A percentile compares a stretch with the other conserved stretches of the same genome.
phyloP scores from a whole-genome alignment of 495 filamentous ascomycete genomes.

The Lophiostoma macrostomum region DNA sequence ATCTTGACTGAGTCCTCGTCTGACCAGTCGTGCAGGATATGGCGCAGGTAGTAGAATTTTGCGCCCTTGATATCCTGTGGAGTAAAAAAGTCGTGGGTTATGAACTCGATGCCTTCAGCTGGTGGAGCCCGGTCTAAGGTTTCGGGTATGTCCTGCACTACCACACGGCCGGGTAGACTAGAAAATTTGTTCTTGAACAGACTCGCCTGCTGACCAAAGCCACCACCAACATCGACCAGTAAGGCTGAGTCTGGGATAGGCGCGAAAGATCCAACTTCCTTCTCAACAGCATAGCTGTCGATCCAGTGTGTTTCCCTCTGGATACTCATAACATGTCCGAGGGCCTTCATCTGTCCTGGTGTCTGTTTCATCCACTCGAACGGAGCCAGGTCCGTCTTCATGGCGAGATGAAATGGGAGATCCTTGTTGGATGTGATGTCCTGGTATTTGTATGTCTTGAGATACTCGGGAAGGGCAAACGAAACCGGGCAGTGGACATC shows the following conservation, averaged over 20 bases:
- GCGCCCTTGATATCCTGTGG: constrained; percentile 49
- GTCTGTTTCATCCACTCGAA: constrained; percentile 18
- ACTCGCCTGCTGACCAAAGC: constrained; percentile 52
- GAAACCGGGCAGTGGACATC: constrained; percentile 1
- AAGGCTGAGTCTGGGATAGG: constrained; percentile 1
- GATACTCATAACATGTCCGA: constrained; percentile 15
- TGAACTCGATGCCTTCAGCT: constrained; percentile 47
- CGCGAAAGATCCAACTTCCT: constrained; percentile 4
- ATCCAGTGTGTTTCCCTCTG: constrained; percentile 12
- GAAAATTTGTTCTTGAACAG: constrained; percentile 41
- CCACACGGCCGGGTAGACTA: constrained; percentile 43
- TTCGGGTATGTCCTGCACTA: constrained; percentile 54
- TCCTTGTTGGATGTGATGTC: constrained; percentile 7
- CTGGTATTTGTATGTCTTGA: constrained; percentile 4
- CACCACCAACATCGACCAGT: constrained; percentile 53
- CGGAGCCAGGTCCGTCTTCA: constrained; percentile 10
- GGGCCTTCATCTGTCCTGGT: constrained; percentile 13
- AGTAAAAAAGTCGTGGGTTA: constrained; percentile 52
- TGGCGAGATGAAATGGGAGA: constrained; percentile 10
- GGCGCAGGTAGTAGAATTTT: constrained; percentile 22
- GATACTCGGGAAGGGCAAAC: not conserved
- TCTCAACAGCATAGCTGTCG: not conserved
- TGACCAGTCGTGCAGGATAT: constrained; percentile 22
- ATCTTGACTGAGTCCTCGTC: constrained; percentile 12
- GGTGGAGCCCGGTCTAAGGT: constrained; percentile 41